Evolutionary conservation across 1,284 basidiomycete species (phyloP), one percentile per base, ranked within the genome.

Genomic region (Ganoderma sinense): DNA sequence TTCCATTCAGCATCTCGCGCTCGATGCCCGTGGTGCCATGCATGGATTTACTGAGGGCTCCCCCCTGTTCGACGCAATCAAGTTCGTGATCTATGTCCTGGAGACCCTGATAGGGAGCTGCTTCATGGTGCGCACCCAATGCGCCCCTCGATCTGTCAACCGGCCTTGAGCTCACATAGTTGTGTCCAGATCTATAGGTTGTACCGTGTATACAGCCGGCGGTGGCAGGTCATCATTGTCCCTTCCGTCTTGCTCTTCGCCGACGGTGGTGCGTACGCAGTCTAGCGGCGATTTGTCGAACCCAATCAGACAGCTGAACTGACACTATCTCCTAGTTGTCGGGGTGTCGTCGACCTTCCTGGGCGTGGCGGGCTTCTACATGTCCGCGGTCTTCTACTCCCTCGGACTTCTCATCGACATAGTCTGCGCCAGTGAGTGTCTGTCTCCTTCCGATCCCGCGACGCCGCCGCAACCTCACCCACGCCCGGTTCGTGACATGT

Each of bases 331-430:
- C 36, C 18, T 59, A 68, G 67, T 65, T 18, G 61, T 68, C 18
- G 67, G 67, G 4, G 61, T 65, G 48, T 45, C 63, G 4, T 68
- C 67, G 2, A 68, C 67, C 2, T 68, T 68, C 62, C 33, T 64
- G 20, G 67, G 67, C 0, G n/a, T 55, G 6, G 39, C 63, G 4
- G 67, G 67, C n/a, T 68, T 64, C 63, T 65, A 68, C 31, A 65
- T 68, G 63, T 68, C 67, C 16, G 67, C 64, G n/a, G 48, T 48
- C 39, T 68, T 68, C 48, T 65, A 68, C 63, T 58, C 45, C 16
- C 43, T 68, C 41, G 60, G 56, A 36, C 58, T 68, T 20, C 23
- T 61, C 33, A 62, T 68, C 29, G 60, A 68, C 39, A n/a, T 68
- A 1, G 59, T 68, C 48, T 68, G 63, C 48, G 60, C 67, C 18